Evolutionary conservation across 2,329 filamentous ascomycete genomes (phyloP), one percentile per base, ranked within the genome.

Genomic region (Dryadomyces quercivorus): DNA sequence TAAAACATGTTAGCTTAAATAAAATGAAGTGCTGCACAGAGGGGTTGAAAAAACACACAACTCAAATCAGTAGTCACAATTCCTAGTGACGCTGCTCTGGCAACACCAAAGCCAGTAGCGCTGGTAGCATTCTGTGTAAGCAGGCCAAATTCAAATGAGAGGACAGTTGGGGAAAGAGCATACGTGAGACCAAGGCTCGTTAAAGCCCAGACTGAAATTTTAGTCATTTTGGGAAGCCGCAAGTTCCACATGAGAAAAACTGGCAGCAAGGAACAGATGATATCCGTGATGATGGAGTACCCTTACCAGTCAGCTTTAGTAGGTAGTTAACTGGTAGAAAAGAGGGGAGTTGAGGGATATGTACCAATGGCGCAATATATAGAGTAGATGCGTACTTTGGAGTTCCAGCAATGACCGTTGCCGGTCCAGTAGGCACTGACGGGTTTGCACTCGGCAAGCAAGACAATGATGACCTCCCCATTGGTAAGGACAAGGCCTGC

Each of bases 221-320:
- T 69, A 1, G 62, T 67, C 31, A 53, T 60, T 5, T 63, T 34
- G 0, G 64, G 64, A 13, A 69, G 62, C 5, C 61, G 61, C 1
- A 69, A 60, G 5, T 63, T 65, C 66, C 66, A 67, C 9, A 69
- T 62, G 1, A 68, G 65, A 0, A 63, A 59, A 2, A 68, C 57
- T 0, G 66, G 66, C 0, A 68, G 57, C 1, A 67, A 43, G 1
- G 59, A 60, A 54, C 63, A 64, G 3, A 64, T 50, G 1, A 64
- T 42, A 31, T 64, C 63, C 26, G 63, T 64, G 31, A 63, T 9
- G 5, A 64, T 58, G 2, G 62, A 63, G 34, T 64, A 65, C 0
- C 59, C 63, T 64, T 31, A 13, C 4, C 12, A 16, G 36, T 15
- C 36, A 40, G 36, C 5, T 40, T 16, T 3, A 16, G 4, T 16